These are phyloP conservation scores for Croton laevigatus DNA, from an alignment of 441 rosid genomes.

Conservation along the genomic window DNA sequence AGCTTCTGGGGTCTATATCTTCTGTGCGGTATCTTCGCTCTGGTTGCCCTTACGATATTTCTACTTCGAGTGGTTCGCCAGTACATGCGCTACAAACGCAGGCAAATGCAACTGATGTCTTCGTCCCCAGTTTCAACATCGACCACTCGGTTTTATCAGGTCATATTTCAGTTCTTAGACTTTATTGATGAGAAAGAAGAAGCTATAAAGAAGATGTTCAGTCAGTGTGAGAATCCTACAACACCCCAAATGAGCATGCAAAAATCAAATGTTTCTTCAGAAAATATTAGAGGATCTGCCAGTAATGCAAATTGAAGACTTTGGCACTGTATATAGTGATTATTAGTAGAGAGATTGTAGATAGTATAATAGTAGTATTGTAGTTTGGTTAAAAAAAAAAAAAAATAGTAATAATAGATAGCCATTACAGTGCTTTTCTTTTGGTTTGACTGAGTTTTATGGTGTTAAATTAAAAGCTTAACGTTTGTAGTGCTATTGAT, in stretches of 20 bases:
- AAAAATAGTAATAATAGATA: no score
- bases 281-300: conserved; percentile 6
- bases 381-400: no score
- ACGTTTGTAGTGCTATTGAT: no score
- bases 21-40: conserved; percentile 46
- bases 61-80: conserved; percentile 49
- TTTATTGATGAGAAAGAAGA: conserved; percentile 87
- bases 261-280: conserved; percentile 18
- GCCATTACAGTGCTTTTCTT: no score
- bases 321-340: neutral
- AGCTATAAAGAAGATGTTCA: conserved; percentile 60
- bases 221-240: conserved; percentile 34
- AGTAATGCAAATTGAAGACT: neutral
- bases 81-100: conserved; percentile 48
- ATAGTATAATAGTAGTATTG: neutral
- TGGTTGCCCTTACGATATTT: conserved; percentile 48
- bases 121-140: conserved; percentile 28
- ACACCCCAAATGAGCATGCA: conserved; percentile 30
- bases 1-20: conserved; percentile 90
- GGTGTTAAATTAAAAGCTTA: no score
- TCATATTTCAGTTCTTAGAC: conserved; percentile 49
- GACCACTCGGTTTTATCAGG: conserved; percentile 30
- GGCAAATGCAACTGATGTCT: conserved; percentile 29
- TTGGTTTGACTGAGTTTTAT: no score
- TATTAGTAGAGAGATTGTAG: neutral